Conservation (phyloP, 2,329 filamentous ascomycete genomes). For the Ilyonectria robusta region DNA sequence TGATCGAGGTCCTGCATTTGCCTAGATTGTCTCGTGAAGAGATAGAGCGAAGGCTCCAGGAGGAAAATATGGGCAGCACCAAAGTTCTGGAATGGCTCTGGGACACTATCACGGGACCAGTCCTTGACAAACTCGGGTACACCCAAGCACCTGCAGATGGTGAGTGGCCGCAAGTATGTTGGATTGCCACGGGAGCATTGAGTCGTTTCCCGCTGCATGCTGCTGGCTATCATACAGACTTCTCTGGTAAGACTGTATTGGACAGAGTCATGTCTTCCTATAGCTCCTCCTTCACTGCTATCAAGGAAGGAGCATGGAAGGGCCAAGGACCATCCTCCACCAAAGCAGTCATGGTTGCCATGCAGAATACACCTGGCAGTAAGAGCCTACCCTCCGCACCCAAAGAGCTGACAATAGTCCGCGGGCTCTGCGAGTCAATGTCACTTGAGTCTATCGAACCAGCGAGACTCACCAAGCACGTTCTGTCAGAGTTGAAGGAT, state of each 20-base stretch:
- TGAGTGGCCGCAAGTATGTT: slow-evolving; percentile 51
- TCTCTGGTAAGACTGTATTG: slow-evolving; percentile 41
- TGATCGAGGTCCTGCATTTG: neutral
- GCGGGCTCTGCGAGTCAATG: slow-evolving; percentile 2
- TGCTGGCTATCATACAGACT: slow-evolving; percentile 39
- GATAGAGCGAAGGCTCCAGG: neutral
- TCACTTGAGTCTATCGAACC: neutral
- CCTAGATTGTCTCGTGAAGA: neutral
- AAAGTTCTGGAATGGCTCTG: slow-evolving; percentile 1
- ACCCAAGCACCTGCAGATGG: neutral
- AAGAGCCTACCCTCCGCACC: slow-evolving; percentile 1
- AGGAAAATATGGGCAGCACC: neutral
- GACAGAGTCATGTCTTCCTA: slow-evolving; percentile 57
- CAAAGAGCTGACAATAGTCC: neutral
- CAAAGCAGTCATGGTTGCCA: neutral
- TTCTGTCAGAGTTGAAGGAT: neutral
- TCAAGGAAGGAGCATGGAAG: neutral
- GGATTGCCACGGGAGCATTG: slow-evolving; percentile 52
- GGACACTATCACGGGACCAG: neutral
- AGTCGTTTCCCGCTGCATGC: slow-evolving; percentile 52
- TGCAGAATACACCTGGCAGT: neutral
- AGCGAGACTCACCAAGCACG: neutral
- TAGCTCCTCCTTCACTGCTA: slow-evolving; percentile 49
- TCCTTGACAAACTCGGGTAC: neutral
- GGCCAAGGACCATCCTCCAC: neutral